Conservation (phyloP, 306 rosid species). For the Gastrolobium villosum region DNA sequence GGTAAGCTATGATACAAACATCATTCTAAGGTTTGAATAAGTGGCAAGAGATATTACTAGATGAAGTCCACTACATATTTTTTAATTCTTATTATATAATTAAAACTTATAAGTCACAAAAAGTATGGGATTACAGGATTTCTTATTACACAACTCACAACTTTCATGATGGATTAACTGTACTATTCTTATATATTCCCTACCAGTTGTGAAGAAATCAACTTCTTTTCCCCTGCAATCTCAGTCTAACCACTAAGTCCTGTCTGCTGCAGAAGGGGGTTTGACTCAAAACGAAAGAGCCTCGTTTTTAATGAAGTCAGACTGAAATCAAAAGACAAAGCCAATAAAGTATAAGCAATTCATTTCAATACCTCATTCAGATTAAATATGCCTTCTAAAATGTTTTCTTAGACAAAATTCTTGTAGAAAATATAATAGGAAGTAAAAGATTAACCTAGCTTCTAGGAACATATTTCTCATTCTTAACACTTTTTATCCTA, state of each 20-base stretch:
- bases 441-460: neutral
- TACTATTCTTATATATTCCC: neutral
- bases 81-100: neutral
- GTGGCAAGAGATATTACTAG: neutral
- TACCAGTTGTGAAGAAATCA: neutral
- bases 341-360: neutral
- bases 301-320: neutral
- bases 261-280: no score
- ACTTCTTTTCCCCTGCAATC: no score
- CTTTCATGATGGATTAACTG: neutral
- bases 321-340: slow-evolving; percentile 9
- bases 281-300: no score
- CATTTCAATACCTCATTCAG: neutral
- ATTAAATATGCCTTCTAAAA: slow-evolving; percentile 2
- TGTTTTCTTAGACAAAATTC: neutral
- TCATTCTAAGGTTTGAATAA: neutral
- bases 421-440: neutral
- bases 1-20: neutral
- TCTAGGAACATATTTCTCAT: slow-evolving; percentile 7
- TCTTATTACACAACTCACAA: neutral
- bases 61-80: no score
- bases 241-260: no score
- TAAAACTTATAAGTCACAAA: slow-evolving; percentile 21
- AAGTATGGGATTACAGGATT: neutral
- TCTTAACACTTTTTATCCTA: slow-evolving; percentile 19